A percentile compares a stretch with the other conserved stretches of the same genome.
Conservation (phyloP, 192 early-diverging fungal species). For the Oehlia diaphana region DNA sequence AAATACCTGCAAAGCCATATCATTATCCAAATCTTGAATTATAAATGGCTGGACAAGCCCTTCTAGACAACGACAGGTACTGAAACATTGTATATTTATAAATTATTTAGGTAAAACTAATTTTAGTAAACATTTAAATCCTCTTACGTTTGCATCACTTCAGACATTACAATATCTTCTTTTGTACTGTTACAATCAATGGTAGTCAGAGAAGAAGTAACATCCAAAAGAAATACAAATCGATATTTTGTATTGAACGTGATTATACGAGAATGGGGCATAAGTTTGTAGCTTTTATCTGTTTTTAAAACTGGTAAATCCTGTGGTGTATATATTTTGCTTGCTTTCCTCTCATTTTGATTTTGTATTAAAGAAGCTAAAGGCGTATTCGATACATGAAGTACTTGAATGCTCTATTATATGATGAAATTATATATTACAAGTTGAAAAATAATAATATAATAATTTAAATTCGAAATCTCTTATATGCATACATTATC, state of each 20-base stretch:
- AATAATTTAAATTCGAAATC: not conserved
- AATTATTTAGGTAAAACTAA: not conserved
- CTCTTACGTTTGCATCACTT: constrained; percentile 52
- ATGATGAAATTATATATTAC: not conserved
- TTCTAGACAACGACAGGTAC: constrained; percentile 8
- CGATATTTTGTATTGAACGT: constrained; percentile 57
- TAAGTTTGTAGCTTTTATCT: constrained; percentile 48
- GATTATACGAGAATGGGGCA: constrained; percentile 66
- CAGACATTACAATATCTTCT: constrained; percentile 46
- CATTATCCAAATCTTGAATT: constrained; percentile 29
- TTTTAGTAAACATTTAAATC: not conserved
- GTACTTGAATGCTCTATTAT: constrained; percentile 20
- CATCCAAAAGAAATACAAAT: constrained; percentile 69
- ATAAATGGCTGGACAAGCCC: constrained; percentile 38
- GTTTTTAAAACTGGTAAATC: constrained; percentile 12
- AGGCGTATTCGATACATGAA: constrained; percentile 13
- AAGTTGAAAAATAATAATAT: not conserved
- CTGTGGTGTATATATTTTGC: constrained; percentile 21
- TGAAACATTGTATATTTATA: not conserved
- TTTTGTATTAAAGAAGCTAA: constrained; percentile 19
- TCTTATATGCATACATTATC: constrained; percentile 30
- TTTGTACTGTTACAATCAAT: constrained; percentile 43
- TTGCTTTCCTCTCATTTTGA: constrained; percentile 22
- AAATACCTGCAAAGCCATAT: constrained; percentile 18
- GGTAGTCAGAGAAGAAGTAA: constrained; percentile 66